Conservation (phyloP, 495 filamentous ascomycete genomes). For the Penicillium dipodomyicola region DNA sequence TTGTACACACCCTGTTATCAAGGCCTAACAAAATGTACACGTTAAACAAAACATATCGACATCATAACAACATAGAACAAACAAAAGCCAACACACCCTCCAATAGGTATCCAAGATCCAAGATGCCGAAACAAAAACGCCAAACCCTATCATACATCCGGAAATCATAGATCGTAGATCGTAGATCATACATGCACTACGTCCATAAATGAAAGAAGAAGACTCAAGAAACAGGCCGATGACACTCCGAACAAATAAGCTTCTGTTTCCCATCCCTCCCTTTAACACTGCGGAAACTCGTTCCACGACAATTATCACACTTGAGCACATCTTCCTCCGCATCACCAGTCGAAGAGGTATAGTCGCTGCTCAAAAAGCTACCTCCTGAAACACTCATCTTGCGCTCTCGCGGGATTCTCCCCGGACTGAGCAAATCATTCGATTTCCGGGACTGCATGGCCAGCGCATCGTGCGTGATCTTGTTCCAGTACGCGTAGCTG, state of each 20-base stretch:
- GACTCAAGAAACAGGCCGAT: conserved; percentile 25
- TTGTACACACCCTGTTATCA: not conserved
- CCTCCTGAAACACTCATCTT: conserved; percentile 34
- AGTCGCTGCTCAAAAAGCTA: conserved; percentile 50
- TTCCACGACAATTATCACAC: conserved; percentile 50
- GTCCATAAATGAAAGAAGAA: not conserved
- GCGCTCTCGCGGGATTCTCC: conserved; percentile 26
- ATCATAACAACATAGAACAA: not conserved
- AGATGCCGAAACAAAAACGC: not conserved
- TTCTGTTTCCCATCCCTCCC: conserved; percentile 45
- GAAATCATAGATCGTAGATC: not conserved
- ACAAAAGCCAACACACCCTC: not conserved
- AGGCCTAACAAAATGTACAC: conserved; percentile 1
- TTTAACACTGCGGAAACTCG: conserved; percentile 52
- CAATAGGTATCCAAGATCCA: conserved; percentile 1
- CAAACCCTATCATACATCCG: conserved; percentile 1
- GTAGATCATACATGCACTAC: conserved; percentile 3
- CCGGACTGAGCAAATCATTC: conserved; percentile 31
- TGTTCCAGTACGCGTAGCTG: conserved; percentile 54
- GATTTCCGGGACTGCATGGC: conserved; percentile 33
- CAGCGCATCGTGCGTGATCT: conserved; percentile 45
- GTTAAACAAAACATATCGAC: conserved; percentile 1
- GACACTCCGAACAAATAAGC: conserved; percentile 54
- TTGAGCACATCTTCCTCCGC: conserved; percentile 44
- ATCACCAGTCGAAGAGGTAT: conserved; percentile 36